Evolutionary conservation across 257 asterid species (phyloP), one percentile per base, ranked within the genome.

Genomic region (Scutellaria barbata): DNA sequence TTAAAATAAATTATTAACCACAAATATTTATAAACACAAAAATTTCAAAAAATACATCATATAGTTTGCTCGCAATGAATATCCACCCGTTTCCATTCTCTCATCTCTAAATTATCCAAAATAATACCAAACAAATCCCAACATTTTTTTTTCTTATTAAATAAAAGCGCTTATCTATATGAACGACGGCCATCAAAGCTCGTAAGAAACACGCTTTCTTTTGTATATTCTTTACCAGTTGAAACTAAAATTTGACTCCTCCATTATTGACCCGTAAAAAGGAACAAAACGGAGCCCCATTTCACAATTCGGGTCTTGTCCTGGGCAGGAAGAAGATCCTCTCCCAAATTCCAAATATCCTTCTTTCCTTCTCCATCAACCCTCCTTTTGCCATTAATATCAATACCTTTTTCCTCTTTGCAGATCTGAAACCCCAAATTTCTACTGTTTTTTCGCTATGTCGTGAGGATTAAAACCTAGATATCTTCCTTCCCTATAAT

Each of bases 291-390:
- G 53, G 66, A 43, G 66, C 50, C 63, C 77, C 77, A 14, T 22
- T 13, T 63, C 25, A 10, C 47, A 12, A 63, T 63, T 72, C 77
- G 77, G 77, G 69, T 52, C 45, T 17, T 71, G 62, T 40, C 33
- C 65, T 47, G 45, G 22, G 11, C 45, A 54, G 57, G 63, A 55
- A 74, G 73, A 62, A 63, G 71, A 73, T 73, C 71, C 71, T 63
- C 39, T 66, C 74, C 33, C 12, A 76, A 68, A 51, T 52, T 63
- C 66, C 80, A 42, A 73, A 59, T 75, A 74, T 74, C 58, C 78
- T 56, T 16, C 58, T 70, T 53, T 10, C 60, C 73, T 65, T 55
- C 78, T 63, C 55, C 77, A 48, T 62, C 53, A 52, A 63, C 71
- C 66, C 50, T n/a, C 66, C 0, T 18, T 39, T 16, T 9, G 18